Percentiles rank a stretch among this genome's conserved stretches.
Evolutionary conservation across 2,329 filamentous ascomycete genomes (phyloP).

Genomic region (Colletotrichum euphorbiae): DNA sequence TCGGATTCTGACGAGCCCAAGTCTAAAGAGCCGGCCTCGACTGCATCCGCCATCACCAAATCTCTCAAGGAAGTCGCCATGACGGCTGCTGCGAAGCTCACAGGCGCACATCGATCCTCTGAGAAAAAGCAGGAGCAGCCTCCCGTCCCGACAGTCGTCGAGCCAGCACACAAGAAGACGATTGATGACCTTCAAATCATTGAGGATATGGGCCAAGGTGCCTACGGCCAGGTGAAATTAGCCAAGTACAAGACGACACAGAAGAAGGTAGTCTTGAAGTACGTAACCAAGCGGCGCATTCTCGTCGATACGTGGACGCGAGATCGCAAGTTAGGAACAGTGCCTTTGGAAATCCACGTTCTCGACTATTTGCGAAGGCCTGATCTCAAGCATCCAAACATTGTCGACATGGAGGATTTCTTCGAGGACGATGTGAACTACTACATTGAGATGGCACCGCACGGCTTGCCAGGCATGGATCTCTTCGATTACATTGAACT

Average conservation of each 20-base stretch:
- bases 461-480: conserved; percentile 97
- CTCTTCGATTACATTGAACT: conserved; percentile 99
- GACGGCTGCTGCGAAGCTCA: conserved; percentile 65
- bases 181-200: conserved; percentile 93
- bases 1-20: conserved; percentile 65
- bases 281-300: conserved; percentile 96
- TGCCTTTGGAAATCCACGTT: conserved; percentile 96
- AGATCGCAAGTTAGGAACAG: conserved; percentile 90
- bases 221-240: conserved; percentile 97
- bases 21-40: conserved; percentile 51
- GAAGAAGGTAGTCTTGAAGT: conserved; percentile 94
- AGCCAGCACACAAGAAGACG: conserved; percentile 73
- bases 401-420: conserved; percentile 79
- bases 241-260: conserved; percentile 84
- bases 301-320: conserved; percentile 98
- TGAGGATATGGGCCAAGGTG: conserved; percentile 98
- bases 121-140: conserved; percentile 51
- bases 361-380: conserved; percentile 89
- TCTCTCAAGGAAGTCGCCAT: conserved; percentile 69
- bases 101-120: conserved; percentile 53
- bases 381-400: conserved; percentile 74
- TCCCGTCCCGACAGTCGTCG: conserved; percentile 50
- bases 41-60: conserved; percentile 62
- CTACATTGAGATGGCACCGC: conserved; percentile 98
- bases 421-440: conserved; percentile 90